phyloP scores from a whole-genome alignment of 306 rosid genomes.

The Trichosanthes cucumerina region DNA sequence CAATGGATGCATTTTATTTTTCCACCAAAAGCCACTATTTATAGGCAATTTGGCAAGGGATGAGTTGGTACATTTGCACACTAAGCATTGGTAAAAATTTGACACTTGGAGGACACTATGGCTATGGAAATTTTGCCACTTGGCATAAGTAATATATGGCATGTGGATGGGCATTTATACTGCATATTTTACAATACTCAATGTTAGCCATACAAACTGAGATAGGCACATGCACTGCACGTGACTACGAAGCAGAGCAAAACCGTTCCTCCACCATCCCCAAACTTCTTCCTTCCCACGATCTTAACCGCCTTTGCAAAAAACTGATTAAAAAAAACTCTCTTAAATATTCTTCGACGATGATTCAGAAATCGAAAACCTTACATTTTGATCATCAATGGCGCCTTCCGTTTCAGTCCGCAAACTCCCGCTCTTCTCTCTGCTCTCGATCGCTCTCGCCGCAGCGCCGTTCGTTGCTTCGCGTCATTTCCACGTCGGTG shows the following conservation, averaged over 20 bases:
- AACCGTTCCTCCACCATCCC: background rate
- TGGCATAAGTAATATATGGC: too few relatives aligned
- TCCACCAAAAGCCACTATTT: too few relatives aligned
- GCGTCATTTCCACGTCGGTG: constrained; percentile 12
- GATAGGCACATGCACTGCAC: background rate
- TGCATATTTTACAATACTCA: too few relatives aligned
- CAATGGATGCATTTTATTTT: too few relatives aligned
- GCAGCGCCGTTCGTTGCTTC: background rate
- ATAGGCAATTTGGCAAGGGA: too few relatives aligned
- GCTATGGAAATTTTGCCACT: too few relatives aligned
- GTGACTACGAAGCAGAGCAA: background rate
- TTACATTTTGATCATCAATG: background rate
- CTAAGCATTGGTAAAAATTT: too few relatives aligned
- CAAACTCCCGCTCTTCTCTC: background rate
- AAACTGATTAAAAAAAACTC: background rate
- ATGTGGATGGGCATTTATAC: too few relatives aligned
- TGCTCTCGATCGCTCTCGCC: background rate
- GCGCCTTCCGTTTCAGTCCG: background rate
- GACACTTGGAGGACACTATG: too few relatives aligned
- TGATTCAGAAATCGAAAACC: background rate
- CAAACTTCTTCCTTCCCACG: background rate
- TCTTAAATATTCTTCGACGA: background rate
- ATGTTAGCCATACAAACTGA: background rate
- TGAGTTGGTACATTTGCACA: too few relatives aligned
- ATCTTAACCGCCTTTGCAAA: background rate